Percentiles rank a stretch among this genome's conserved stretches.
Evolutionary conservation across 169 alveolate species (phyloP).

Genomic region (Cryptosporidium bovis): DNA sequence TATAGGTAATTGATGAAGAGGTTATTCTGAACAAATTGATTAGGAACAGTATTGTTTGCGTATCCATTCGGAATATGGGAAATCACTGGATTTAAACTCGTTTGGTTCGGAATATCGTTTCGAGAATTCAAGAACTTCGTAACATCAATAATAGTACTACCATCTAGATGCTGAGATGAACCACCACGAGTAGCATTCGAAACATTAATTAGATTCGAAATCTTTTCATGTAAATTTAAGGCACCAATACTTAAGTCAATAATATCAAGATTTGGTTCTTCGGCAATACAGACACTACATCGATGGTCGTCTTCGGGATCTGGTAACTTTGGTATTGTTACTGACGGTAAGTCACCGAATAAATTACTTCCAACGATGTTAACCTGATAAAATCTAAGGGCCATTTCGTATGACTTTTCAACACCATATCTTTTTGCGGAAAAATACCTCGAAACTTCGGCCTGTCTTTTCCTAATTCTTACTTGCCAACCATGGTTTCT

Average conservation of each 20-base stretch:
- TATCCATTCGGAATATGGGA: conserved; percentile 41
- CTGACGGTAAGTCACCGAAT: not conserved
- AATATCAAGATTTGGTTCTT: too few relatives aligned
- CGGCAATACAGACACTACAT: too few relatives aligned
- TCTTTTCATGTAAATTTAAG: too few relatives aligned
- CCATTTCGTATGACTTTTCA: conserved; percentile 72
- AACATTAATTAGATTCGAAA: too few relatives aligned
- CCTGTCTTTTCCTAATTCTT: conserved; percentile 61
- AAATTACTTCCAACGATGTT: conserved; percentile 41
- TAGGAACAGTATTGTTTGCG: conserved; percentile 20
- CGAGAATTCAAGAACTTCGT: too few relatives aligned
- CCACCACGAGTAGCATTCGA: too few relatives aligned
- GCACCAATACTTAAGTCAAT: too few relatives aligned
- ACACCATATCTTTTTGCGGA: conserved; percentile 73
- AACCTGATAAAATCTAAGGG: conserved; percentile 58
- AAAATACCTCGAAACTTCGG: conserved; percentile 63
- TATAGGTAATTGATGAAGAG: conserved; percentile 4
- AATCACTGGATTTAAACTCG: not conserved
- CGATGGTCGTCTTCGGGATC: too few relatives aligned
- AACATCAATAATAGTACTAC: too few relatives aligned
- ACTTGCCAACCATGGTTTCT: conserved; percentile 75
- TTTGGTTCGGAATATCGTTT: not conserved
- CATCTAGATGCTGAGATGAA: too few relatives aligned
- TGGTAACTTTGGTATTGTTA: not conserved
- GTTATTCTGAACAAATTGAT: conserved; percentile 30